A percentile compares a stretch with the other conserved stretches of the same genome.
phyloP scores from a whole-genome alignment of 371 early-diverging fungal genomes.

The Mucor plumbeus region DNA sequence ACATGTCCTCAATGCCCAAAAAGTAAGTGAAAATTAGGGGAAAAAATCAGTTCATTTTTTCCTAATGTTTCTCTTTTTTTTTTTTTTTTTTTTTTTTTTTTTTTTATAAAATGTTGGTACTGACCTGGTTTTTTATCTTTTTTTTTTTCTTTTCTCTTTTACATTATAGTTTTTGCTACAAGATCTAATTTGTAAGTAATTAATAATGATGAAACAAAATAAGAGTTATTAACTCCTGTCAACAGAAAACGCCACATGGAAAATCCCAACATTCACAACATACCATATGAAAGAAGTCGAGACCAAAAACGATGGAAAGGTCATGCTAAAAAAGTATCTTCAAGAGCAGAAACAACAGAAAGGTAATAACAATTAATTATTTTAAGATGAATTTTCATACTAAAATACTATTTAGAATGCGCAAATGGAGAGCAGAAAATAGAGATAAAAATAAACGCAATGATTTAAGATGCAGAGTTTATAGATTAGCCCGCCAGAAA shows the following conservation, averaged over 20 bases:
- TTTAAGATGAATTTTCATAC: constrained; percentile 8
- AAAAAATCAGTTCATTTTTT: constrained; percentile 6
- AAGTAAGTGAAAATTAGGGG: constrained; percentile 16
- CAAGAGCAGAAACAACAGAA: constrained; percentile 57
- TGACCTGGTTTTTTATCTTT: constrained; percentile 9
- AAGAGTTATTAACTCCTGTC: background rate
- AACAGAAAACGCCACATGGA: constrained; percentile 47
- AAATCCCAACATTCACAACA: constrained; percentile 50
- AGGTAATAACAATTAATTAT: constrained; percentile 36
- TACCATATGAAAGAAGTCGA: constrained; percentile 59
- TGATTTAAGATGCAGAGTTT: constrained; percentile 74
- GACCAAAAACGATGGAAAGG: constrained; percentile 65
- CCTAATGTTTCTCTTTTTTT: background rate
- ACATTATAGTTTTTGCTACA: constrained; percentile 49
- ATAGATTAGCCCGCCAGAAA: constrained; percentile 66
- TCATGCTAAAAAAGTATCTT: constrained; percentile 58
- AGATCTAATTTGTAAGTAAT: constrained; percentile 50
- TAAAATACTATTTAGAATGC: constrained; percentile 44
- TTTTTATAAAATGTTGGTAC: background rate
- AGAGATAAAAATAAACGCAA: constrained; percentile 69
- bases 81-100: constrained; percentile 8
- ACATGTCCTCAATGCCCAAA: constrained; percentile 30
- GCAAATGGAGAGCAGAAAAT: constrained; percentile 67
- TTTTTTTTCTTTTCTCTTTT: background rate
- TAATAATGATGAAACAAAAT: constrained; percentile 6